phyloP scores from a whole-genome alignment of 306 rosid species.

The Prinsepia uniflora region DNA sequence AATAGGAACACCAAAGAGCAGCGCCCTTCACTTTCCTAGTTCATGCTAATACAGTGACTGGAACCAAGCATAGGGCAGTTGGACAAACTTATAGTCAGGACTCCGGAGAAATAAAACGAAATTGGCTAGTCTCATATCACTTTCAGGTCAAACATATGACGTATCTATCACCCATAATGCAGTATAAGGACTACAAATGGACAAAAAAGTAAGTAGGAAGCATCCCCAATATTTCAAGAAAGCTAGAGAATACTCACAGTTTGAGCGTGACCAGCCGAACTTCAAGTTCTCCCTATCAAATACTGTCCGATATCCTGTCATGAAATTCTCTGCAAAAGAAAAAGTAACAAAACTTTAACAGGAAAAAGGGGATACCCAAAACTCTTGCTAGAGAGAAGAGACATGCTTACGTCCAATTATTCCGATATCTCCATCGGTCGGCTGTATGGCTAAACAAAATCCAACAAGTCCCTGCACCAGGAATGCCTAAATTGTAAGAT shows the following conservation, averaged over 20 bases:
- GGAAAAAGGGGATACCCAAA: neutral
- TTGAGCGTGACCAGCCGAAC: conserved; percentile 81
- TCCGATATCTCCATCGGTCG: conserved; percentile 65
- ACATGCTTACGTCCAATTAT: conserved; percentile 79
- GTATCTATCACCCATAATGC: neutral
- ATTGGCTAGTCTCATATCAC: neutral
- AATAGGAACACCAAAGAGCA: conserved; percentile 1
- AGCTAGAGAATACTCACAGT: conserved; percentile 56
- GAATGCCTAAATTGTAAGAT: conserved; percentile 14
- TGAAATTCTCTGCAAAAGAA: conserved; percentile 73
- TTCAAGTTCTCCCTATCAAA: conserved; percentile 75
- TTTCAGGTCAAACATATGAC: neutral
- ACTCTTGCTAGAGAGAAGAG: neutral
- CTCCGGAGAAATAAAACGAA: neutral
- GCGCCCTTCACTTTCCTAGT: neutral
- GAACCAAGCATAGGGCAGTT: neutral
- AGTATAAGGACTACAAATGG: neutral
- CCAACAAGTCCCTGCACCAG: conserved; percentile 64
- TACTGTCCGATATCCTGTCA: conserved; percentile 81
- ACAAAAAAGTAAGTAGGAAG: neutral
- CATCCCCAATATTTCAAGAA: conserved; percentile 1
- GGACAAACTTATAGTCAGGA: neutral
- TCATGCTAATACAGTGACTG: neutral
- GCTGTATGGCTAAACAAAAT: conserved; percentile 84
- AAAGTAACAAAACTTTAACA: neutral